These are phyloP conservation scores for Glycine soja DNA, from an alignment of 306 rosid genomes.

Conservation along the genomic window DNA sequence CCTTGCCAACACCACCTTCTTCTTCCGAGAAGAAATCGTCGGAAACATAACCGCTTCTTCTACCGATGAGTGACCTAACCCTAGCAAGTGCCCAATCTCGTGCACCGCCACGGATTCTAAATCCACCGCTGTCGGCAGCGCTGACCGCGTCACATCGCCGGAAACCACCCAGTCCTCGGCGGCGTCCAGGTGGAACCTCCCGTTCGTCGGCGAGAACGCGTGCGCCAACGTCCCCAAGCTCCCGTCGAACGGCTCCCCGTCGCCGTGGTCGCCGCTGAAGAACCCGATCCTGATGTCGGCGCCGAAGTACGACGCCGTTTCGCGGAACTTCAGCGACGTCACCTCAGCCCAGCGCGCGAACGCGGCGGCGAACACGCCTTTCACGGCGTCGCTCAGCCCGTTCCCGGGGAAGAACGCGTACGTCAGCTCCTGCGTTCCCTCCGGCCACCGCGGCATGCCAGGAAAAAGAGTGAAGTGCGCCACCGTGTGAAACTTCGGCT, in stretches of 20 bases:
- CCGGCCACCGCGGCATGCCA: conserved; percentile 70
- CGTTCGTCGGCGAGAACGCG: conserved; percentile 80
- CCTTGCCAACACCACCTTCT: conserved; percentile 56
- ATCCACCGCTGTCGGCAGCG: conserved; percentile 60
- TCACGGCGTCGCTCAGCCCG: conserved; percentile 43
- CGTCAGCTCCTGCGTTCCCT: conserved; percentile 49
- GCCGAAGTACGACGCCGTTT: conserved; percentile 39
- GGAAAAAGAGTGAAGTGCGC: conserved; percentile 65
- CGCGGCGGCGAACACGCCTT: conserved; percentile 59
- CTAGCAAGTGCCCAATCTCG: conserved; percentile 80
- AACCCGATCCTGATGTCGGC: conserved; percentile 65
- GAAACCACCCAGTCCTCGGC: conserved; percentile 70
- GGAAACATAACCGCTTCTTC: conserved; percentile 75
- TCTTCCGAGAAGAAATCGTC: conserved; percentile 61
- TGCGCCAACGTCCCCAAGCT: conserved; percentile 76
- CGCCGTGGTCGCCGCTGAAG: conserved; percentile 74
- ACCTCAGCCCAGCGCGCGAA: conserved; percentile 68
- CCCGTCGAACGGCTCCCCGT: conserved; percentile 78
- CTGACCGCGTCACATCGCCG: conserved; percentile 55
- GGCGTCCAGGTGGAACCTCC: conserved; percentile 66
- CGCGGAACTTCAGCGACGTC: conserved; percentile 58
- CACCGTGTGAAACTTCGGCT: conserved; percentile 60
- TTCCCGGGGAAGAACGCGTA: conserved; percentile 61
- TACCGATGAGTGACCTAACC: conserved; percentile 73
- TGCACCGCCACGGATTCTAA: conserved; percentile 83